Evolutionary conservation across 2,329 filamentous ascomycete species (phyloP), one percentile per base, ranked within the genome.

Genomic region (Sphaerulina populicola): DNA sequence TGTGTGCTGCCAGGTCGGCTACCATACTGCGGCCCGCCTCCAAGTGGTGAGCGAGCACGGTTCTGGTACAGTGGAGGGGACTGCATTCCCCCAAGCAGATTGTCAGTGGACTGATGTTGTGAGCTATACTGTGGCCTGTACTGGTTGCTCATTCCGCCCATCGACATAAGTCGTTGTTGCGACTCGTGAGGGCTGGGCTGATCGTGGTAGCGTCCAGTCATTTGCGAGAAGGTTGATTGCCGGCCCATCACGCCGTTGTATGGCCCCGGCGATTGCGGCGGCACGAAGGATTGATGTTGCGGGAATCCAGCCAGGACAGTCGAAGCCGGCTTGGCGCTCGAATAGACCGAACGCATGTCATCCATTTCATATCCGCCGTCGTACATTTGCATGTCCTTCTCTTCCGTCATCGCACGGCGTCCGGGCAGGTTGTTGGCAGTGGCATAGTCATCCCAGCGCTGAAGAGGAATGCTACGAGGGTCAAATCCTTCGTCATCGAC

Each of bases 401-500:
- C 63, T 30, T 56, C 52, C 33, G 55, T 61, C 57, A 56, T 46
- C 48, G 89, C 90, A 54, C 93, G 88, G 53, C 91, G 88, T 14
- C 93, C 93, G 31, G 93, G 93, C 6, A 98, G 82, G 61, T 86
- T 87, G 73, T 97, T 96, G 54, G 78, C 69, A 35, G 82, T 67
- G 6, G 93, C 93, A 62, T 98, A 98, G 68, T 97, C 93, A 67
- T 98, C 93, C 93, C 93, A 98, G 57, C 88, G 82, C 70, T 96
- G 91, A 10, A 97, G 80, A 30, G 93, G 93, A 66, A 98, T 93
- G 57, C 86, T 89, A 60, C 88, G 83, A 27, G 93, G 91, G 63
- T 98, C 88, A 65, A 94, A 98, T 8, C 78, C 81, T 66, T 93
- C 88, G 54, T 91, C 86, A 49, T 81, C 79, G 2, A 90, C 81